phyloP scores from a whole-genome alignment of 306 rosid genomes.

The Citrullus mucosospermus region DNA sequence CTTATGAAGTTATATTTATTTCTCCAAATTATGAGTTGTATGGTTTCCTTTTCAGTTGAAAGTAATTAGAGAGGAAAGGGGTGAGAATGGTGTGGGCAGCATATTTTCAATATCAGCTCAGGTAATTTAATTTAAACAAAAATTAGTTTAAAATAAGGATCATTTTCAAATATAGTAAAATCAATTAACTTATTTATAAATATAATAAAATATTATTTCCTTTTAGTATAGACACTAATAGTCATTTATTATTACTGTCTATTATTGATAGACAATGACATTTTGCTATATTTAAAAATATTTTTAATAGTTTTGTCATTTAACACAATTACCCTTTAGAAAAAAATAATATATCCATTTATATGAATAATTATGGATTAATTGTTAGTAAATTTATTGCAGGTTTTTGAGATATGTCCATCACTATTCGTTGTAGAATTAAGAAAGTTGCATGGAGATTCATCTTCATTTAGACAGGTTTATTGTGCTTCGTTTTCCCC shows the following conservation, averaged over 20 bases:
- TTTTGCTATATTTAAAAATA: no score
- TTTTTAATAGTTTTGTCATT: no score
- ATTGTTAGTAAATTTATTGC: background rate
- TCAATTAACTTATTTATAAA: no score
- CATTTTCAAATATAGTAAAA: no score
- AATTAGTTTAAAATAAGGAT: no score
- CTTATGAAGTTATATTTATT: background rate
- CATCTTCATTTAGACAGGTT: conserved; percentile 68
- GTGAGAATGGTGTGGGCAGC: conserved; percentile 27
- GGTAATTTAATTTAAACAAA: conserved; percentile 24
- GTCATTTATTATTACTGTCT: no score
- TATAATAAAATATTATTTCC: no score
- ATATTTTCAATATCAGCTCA: conserved; percentile 53
- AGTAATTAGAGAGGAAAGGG: conserved; percentile 45
- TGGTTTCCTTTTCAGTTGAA: conserved; percentile 43
- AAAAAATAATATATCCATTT: no score
- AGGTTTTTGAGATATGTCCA: conserved; percentile 75
- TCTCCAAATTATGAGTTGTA: background rate
- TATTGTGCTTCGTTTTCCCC: background rate
- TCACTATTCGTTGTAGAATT: conserved; percentile 63
- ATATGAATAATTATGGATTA: background rate
- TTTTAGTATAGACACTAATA: no score
- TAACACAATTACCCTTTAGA: no score
- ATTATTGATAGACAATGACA: no score
- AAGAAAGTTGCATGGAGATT: conserved; percentile 68